Conservation (phyloP, 2,329 filamentous ascomycete species). For the Penicillium janthinellum region DNA sequence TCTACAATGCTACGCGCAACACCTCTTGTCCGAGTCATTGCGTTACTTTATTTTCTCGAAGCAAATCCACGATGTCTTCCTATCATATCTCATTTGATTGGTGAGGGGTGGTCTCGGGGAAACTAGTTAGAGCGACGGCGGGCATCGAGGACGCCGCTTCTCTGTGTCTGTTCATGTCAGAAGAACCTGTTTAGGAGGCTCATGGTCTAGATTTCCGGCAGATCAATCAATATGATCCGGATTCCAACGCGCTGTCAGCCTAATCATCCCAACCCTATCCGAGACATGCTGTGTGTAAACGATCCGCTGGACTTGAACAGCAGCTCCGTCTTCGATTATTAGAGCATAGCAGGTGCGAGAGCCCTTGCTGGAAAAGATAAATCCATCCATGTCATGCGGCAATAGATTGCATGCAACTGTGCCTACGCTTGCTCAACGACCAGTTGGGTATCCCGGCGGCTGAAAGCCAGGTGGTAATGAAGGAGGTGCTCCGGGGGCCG, state of each 20-base stretch:
- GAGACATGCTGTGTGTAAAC: neutral
- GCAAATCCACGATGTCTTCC: neutral
- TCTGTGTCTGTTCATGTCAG: neutral
- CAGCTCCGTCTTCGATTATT: constrained; percentile 6
- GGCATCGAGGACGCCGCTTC: neutral
- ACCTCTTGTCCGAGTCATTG: neutral
- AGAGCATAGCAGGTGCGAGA: constrained; percentile 8
- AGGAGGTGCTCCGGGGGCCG: constrained; percentile 33
- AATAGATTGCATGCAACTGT: neutral
- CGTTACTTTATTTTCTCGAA: neutral
- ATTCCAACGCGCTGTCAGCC: neutral
- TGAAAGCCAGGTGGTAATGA: constrained; percentile 48
- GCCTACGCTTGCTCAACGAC: constrained; percentile 32
- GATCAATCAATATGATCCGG: neutral
- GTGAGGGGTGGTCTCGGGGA: neutral
- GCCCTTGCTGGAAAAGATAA: no score
- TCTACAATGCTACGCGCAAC: neutral
- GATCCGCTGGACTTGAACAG: neutral
- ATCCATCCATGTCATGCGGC: neutral
- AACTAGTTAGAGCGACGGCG: neutral
- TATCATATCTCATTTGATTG: constrained; percentile 1
- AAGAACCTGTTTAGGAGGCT: neutral
- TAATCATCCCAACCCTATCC: neutral
- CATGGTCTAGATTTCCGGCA: neutral
- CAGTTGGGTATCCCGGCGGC: constrained; percentile 41